Conservation (phyloP, 164 flowering plant species). For the Piper betle region DNA sequence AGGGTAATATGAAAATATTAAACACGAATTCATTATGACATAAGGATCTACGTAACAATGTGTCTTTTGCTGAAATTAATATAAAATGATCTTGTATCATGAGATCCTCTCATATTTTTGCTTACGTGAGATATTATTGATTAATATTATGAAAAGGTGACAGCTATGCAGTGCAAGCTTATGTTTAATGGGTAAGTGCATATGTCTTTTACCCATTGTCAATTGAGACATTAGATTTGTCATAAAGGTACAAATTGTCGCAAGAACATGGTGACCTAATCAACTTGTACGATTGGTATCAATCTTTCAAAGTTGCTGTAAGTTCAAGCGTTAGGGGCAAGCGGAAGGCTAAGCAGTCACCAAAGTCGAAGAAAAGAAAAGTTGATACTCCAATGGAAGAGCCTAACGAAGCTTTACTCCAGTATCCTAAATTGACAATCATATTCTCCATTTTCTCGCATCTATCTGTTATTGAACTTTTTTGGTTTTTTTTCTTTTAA, state of each 20-base stretch:
- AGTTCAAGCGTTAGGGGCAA: slow-evolving; percentile 24
- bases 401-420: slow-evolving; percentile 49
- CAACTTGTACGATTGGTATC: slow-evolving; percentile 91
- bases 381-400: slow-evolving; percentile 15
- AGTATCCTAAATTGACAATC: slow-evolving; percentile 41
- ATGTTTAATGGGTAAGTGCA: neutral
- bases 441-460: neutral
- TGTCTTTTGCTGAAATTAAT: no score
- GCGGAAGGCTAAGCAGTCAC: slow-evolving; percentile 33
- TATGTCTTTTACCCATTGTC: neutral
- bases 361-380: slow-evolving; percentile 49
- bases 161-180: neutral
- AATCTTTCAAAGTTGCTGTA: slow-evolving; percentile 53
- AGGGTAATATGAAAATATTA: no score
- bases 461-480: neutral
- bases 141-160: neutral
- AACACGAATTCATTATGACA: no score
- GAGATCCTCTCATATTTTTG: neutral
- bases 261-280: slow-evolving; percentile 97
- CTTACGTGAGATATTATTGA: neutral
- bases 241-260: slow-evolving; percentile 47
- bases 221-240: neutral
- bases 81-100: neutral
- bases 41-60: no score
- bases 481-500: no score